Percentiles rank a stretch among this genome's conserved stretches.
phyloP scores from a whole-genome alignment of 495 filamentous ascomycete genomes.

The Aspergillus sclerotioniger region DNA sequence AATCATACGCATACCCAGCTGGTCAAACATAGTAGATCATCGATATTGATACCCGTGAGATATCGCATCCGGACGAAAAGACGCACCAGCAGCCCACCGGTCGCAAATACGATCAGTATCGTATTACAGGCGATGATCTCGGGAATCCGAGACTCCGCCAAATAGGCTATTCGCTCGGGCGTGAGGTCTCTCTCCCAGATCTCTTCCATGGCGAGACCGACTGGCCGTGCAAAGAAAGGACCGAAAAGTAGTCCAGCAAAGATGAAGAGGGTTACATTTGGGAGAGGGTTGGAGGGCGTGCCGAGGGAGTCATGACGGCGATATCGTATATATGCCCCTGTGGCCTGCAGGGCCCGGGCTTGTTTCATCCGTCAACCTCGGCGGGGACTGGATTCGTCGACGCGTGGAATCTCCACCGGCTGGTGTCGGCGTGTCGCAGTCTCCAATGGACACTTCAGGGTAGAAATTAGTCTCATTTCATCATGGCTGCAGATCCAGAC shows the following conservation, averaged over 20 bases:
- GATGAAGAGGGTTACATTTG: slow-evolving; percentile 10
- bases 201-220: slow-evolving; percentile 14
- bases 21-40: slow-evolving; percentile 22
- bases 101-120: slow-evolving; percentile 16
- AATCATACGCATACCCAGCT: slow-evolving; percentile 17
- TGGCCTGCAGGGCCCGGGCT: slow-evolving; percentile 2
- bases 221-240: slow-evolving; percentile 9
- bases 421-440: neutral
- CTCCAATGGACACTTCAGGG: too few relatives aligned
- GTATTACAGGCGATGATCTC: slow-evolving; percentile 22
- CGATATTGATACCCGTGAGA: slow-evolving; percentile 20
- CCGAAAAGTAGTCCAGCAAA: neutral
- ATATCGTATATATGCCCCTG: slow-evolving; percentile 12
- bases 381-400: slow-evolving; percentile 7
- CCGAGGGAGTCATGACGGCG: neutral
- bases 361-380: slow-evolving; percentile 11
- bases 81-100: slow-evolving; percentile 17
- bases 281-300: neutral
- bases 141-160: slow-evolving; percentile 24
- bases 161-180: slow-evolving; percentile 17
- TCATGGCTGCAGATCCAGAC: too few relatives aligned
- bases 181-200: slow-evolving; percentile 11
- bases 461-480: too few relatives aligned
- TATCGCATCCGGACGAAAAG: slow-evolving; percentile 22
- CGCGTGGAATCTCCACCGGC: slow-evolving; percentile 6